phyloP scores from a whole-genome alignment of 208 protist species.

The Wallacemonas sp. region DNA sequence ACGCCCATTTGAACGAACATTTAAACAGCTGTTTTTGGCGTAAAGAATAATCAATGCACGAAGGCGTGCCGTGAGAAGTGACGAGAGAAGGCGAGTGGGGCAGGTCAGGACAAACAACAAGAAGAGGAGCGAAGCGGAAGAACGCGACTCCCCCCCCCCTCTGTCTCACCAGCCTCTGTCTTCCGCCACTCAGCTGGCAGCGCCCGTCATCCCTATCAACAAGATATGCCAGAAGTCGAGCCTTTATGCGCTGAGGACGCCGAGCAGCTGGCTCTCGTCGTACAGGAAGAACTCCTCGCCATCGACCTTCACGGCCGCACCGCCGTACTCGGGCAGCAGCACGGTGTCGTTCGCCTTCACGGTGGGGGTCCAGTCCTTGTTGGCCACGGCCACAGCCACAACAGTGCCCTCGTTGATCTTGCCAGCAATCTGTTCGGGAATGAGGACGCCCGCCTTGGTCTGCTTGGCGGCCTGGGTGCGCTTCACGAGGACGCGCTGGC shows the following conservation, averaged over 20 bases:
- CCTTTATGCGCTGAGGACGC: constrained; percentile 70
- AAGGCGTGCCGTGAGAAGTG: too few relatives aligned
- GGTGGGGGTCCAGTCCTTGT: constrained; percentile 90
- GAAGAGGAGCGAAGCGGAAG: neutral
- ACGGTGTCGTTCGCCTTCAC: constrained; percentile 90
- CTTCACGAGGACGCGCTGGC: constrained; percentile 88
- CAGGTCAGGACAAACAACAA: too few relatives aligned
- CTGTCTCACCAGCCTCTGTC: too few relatives aligned
- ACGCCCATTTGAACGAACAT: too few relatives aligned
- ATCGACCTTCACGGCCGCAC: constrained; percentile 87
- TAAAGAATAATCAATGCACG: too few relatives aligned
- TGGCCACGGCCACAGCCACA: constrained; percentile 82
- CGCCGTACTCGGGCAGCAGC: constrained; percentile 90
- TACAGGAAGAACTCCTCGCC: constrained; percentile 93
- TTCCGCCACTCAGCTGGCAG: too few relatives aligned
- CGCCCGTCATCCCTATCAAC: neutral
- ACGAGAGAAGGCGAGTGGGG: too few relatives aligned
- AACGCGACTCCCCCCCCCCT: neutral
- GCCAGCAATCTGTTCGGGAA: constrained; percentile 89
- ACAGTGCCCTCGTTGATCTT: constrained; percentile 94
- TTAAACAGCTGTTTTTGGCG: too few relatives aligned
- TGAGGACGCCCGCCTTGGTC: constrained; percentile 93
- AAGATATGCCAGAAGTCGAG: neutral
- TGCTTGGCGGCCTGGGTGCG: constrained; percentile 87
- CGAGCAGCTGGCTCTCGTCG: constrained; percentile 85